Evolutionary conservation across 1,284 basidiomycete genomes (phyloP).

Genomic region (Ustilago hordei): DNA sequence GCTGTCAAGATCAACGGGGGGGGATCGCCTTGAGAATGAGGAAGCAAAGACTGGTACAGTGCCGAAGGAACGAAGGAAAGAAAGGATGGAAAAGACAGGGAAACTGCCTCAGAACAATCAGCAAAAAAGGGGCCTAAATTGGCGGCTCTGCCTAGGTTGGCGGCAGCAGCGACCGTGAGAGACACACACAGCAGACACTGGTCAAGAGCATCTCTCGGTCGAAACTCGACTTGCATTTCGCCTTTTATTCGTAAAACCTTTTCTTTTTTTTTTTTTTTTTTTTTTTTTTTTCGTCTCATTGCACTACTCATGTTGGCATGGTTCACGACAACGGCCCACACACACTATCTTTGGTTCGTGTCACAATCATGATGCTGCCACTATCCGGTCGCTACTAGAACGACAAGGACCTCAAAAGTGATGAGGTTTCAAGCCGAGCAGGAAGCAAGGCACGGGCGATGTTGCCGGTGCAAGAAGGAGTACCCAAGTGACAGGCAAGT

Average conservation of each 20-base stretch:
- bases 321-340: neutral
- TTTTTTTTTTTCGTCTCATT: neutral
- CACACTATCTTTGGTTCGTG: neutral
- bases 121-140: slow-evolving; percentile 17
- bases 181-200: neutral
- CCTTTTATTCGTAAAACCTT: neutral
- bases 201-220: slow-evolving; percentile 18
- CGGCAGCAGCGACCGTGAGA: neutral
- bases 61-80: neutral
- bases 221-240: slow-evolving; percentile 6
- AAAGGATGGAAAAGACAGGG: neutral
- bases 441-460: neutral
- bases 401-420: neutral
- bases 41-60: neutral
- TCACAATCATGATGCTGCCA: too few relatives aligned
- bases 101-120: neutral
- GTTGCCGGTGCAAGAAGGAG: neutral
- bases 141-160: slow-evolving; percentile 1
- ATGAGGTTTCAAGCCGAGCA: neutral
- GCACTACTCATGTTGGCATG: too few relatives aligned
- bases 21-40: slow-evolving; percentile 9
- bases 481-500: neutral
- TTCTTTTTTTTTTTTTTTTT: neutral
- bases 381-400: neutral
- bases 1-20: neutral